A percentile compares a stretch with the other conserved stretches of the same genome.
Evolutionary conservation across 768 basidiomycete species (phyloP).

Genomic region (Tylopilus subfusipes): DNA sequence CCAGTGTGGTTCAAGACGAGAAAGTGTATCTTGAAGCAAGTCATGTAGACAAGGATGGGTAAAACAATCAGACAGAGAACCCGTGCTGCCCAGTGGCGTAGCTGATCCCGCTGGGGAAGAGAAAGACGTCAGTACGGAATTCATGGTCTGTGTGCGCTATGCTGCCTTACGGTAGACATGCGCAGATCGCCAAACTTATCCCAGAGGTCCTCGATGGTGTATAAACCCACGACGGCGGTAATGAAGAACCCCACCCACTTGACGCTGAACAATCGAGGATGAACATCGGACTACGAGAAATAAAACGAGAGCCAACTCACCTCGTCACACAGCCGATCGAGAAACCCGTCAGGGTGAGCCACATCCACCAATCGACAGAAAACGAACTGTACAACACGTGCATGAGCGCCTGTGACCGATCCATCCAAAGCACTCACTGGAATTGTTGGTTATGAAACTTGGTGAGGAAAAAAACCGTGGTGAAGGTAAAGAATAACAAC

Average conservation of each 20-base stretch:
- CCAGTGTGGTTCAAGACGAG: constrained; percentile 90
- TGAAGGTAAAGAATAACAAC: constrained; percentile 98
- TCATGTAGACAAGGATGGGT: constrained; percentile 90
- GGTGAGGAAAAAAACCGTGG: constrained; percentile 89
- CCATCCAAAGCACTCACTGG: constrained; percentile 51
- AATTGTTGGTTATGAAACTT: constrained; percentile 98
- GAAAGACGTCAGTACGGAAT: constrained; percentile 6
- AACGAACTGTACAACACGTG: constrained; percentile 59
- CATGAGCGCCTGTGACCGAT: constrained; percentile 1
- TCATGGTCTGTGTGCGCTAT: neutral
- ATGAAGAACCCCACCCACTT: constrained; percentile 97
- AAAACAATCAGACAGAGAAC: constrained; percentile 81
- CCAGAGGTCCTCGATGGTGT: constrained; percentile 98
- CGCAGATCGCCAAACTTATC: constrained; percentile 95
- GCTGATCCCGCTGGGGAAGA: constrained; percentile 68
- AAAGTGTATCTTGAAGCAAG: constrained; percentile 96
- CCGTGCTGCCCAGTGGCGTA: constrained; percentile 88
- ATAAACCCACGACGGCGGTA: constrained; percentile 89
- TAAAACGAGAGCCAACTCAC: constrained; percentile 35
- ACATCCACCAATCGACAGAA: constrained; percentile 96
- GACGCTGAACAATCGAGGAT: constrained; percentile 49
- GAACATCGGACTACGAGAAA: neutral
- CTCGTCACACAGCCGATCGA: constrained; percentile 96
- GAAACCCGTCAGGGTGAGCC: constrained; percentile 88
- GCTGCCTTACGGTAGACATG: constrained; percentile 76